Evolutionary conservation across 1,139 yeast species (phyloP).

Genomic region (Blastobotrys proliferans): DNA sequence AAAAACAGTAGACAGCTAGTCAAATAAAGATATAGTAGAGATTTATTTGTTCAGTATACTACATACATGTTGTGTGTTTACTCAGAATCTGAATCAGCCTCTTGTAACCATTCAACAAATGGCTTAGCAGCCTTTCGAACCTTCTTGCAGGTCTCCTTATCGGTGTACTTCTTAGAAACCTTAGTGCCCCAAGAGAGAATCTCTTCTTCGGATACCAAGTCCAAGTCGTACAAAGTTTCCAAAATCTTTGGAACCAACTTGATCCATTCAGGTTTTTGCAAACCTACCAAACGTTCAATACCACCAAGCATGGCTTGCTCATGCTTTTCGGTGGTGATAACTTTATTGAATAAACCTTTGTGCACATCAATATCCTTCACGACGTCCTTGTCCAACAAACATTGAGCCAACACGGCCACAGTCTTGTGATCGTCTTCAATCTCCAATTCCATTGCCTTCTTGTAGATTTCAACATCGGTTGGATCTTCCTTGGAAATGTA

Average conservation of each 20-base stretch:
- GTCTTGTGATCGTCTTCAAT: constrained; percentile 71
- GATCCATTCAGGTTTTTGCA: constrained; percentile 73
- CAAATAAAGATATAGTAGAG: not conserved
- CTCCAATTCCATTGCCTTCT: constrained; percentile 78
- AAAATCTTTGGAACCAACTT: constrained; percentile 75
- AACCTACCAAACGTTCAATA: constrained; percentile 86
- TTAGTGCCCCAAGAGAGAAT: constrained; percentile 84
- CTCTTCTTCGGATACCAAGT: constrained; percentile 77
- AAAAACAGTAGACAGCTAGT: not conserved
- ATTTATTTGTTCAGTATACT: not conserved
- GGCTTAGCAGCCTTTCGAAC: constrained; percentile 97
- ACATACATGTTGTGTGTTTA: too few species aligned
- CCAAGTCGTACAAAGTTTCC: constrained; percentile 76
- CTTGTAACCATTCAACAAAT: constrained; percentile 88
- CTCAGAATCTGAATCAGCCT: constrained; percentile 78
- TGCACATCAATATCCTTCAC: constrained; percentile 70
- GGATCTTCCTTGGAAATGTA: constrained; percentile 80
- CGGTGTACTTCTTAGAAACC: constrained; percentile 88
- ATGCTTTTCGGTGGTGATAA: constrained; percentile 53
- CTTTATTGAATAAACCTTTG: constrained; percentile 74
- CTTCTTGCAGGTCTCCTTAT: constrained; percentile 87
- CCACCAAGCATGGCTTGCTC: constrained; percentile 95
- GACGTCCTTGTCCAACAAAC: constrained; percentile 76
- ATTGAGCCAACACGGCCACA: constrained; percentile 88
- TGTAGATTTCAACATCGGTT: constrained; percentile 83